Base-by-base conservation (phyloP, 2,329 filamentous ascomycete genomes). In the Fusarium papillatum region DNA sequence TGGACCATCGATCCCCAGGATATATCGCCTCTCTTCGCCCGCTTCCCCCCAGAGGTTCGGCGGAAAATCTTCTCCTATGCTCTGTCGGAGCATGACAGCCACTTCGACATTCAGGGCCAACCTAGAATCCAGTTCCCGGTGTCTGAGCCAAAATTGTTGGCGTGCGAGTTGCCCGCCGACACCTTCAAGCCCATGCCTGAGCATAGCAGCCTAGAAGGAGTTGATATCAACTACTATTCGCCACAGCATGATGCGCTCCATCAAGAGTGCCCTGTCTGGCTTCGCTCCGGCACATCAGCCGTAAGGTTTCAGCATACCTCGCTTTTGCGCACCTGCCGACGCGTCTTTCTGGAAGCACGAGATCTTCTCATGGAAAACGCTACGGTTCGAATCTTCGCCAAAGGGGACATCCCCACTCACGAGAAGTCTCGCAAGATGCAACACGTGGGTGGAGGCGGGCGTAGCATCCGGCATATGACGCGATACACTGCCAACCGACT, bases 401-500 rank as follows among this genome's bases (percentile, higher is more conserved):
- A 17, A 26, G 7, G 7, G 14, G 13, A 26, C 14, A 5, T 29
- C 13, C 13, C 14, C 34, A 14, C 34, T 16, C 13, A 16, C 13
- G 13, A 36, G 11, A 36, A 16, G 34, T 14, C 34, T 16, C 34
- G 13, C 34, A 7, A 36, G 34, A 16, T 16, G 34, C 34, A 36
- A 36, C 5, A 36, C 13, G 34, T 36, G 34, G 34, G 13, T 14
- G 13, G 14, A 16, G 34, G 34, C 34, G 48, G 36, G 22, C 60
- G 7, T 46, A 61, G 53, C 26, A 53, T 55, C 48, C 41, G 26
- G 16, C 38, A 26, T 3, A 70, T 73, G 67, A 50, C 70, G 19
- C 70, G 72, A 8, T 70, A 74, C 39, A 61, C 67, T 16, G 72
- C 67, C 11, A 73, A 74, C 31, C 67, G 72, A 24, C 29, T 74